phyloP scores from a whole-genome alignment of 306 rosid genomes.

The Fragaria iinumae region DNA sequence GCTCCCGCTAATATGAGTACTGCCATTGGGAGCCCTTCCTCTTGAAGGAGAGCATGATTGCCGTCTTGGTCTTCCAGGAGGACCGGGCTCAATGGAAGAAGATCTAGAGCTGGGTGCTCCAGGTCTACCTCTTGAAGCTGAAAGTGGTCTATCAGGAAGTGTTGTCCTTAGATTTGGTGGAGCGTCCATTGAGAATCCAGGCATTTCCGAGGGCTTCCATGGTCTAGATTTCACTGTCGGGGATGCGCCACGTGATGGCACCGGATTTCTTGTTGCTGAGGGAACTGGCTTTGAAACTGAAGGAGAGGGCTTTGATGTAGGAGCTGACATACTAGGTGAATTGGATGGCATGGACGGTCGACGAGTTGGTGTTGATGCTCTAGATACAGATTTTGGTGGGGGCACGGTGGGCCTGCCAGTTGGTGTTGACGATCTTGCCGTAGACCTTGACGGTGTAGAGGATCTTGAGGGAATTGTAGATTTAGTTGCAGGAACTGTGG shows the following conservation, averaged over 20 bases:
- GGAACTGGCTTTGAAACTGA: slow-evolving; percentile 58
- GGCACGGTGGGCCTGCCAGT: slow-evolving; percentile 77
- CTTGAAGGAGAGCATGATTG: slow-evolving; percentile 98
- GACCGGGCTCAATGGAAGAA: slow-evolving; percentile 77
- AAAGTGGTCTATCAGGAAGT: slow-evolving; percentile 80
- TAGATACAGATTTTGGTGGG: slow-evolving; percentile 66
- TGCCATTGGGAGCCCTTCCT: slow-evolving; percentile 71
- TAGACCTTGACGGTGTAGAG: slow-evolving; percentile 76
- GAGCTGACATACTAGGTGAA: slow-evolving; percentile 51
- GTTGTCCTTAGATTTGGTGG: slow-evolving; percentile 92
- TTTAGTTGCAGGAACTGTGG: slow-evolving; percentile 45
- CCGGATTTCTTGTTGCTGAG: slow-evolving; percentile 47
- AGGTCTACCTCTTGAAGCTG: slow-evolving; percentile 91
- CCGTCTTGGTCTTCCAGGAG: slow-evolving; percentile 74
- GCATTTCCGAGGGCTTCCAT: slow-evolving; percentile 96
- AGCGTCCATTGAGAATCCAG: slow-evolving; percentile 86
- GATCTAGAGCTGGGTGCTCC: slow-evolving; percentile 90
- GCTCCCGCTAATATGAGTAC: slow-evolving; percentile 64
- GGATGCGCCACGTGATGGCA: slow-evolving; percentile 80
- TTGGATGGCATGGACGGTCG: slow-evolving; percentile 69
- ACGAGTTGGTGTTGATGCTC: slow-evolving; percentile 91
- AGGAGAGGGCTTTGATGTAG: slow-evolving; percentile 47
- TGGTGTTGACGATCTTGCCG: slow-evolving; percentile 84
- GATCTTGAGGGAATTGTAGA: slow-evolving; percentile 67
- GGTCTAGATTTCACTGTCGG: slow-evolving; percentile 88